These are phyloP conservation scores for Hypoxylon sp. DNA, from an alignment of 2,329 filamentous ascomycete species.

Conservation along the genomic window DNA sequence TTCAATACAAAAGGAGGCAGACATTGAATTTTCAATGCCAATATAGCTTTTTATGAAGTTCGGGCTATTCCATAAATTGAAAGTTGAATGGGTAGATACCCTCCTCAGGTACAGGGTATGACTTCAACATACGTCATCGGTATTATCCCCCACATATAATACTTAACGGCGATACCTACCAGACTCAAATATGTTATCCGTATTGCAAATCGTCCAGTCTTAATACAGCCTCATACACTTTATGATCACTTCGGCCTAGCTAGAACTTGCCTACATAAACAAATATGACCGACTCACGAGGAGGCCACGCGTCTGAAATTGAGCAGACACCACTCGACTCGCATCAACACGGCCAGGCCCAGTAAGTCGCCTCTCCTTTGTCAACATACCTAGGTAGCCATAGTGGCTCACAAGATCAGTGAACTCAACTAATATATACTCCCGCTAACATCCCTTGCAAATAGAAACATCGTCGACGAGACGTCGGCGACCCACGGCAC, in stretches of 20 bases:
- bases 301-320: constrained; percentile 39
- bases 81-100: background rate
- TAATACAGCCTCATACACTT: constrained; percentile 6
- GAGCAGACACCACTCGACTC: constrained; percentile 46
- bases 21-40: background rate
- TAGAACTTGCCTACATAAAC: constrained; percentile 6
- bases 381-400: background rate
- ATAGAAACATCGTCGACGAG: constrained; percentile 49
- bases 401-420: background rate
- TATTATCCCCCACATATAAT: constrained; percentile 29
- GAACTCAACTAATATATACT: background rate
- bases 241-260: constrained; percentile 1
- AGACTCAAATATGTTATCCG: background rate
- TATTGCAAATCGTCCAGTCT: background rate
- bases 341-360: constrained; percentile 42
- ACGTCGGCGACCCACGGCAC: constrained; percentile 39
- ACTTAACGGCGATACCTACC: constrained; percentile 4
- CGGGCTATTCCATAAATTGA: background rate
- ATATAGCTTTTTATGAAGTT: background rate
- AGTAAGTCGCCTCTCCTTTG: constrained; percentile 36
- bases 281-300: constrained; percentile 47
- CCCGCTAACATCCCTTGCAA: background rate
- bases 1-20: background rate
- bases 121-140: constrained; percentile 49
- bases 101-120: constrained; percentile 33